These are phyloP conservation scores for Penicillium occitanis DNA, from an alignment of 2,329 filamentous ascomycete genomes.

Conservation along the genomic window DNA sequence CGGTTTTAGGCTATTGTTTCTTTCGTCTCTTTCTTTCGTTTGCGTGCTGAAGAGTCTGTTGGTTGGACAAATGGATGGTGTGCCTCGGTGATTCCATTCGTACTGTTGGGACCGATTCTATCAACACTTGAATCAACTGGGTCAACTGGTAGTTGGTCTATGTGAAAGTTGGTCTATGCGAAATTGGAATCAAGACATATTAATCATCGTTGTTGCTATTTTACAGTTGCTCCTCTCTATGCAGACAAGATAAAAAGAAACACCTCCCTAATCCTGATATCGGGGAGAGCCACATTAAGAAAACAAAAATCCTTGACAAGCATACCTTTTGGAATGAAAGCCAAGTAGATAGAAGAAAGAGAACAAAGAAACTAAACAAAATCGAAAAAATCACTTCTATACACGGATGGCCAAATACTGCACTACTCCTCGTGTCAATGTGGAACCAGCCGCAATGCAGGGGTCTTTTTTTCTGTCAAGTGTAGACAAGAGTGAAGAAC, in stretches of 20 bases:
- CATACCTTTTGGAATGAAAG: neutral
- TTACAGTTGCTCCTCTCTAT: slow-evolving; percentile 21
- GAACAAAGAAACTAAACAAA: slow-evolving; percentile 20
- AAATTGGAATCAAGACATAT: neutral
- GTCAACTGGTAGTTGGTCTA: too few relatives aligned
- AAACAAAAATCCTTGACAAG: neutral
- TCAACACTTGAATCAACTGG: too few relatives aligned
- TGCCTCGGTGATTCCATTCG: neutral
- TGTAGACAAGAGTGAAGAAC: slow-evolving; percentile 37
- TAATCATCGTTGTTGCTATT: slow-evolving; percentile 17
- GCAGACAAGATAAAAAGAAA: slow-evolving; percentile 16
- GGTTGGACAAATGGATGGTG: neutral
- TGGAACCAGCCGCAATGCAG: slow-evolving; percentile 35
- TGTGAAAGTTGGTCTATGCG: too few relatives aligned
- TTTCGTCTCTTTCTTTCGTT: neutral
- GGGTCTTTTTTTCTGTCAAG: slow-evolving; percentile 27
- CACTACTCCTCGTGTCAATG: slow-evolving; percentile 34
- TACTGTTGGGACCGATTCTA: too few relatives aligned
- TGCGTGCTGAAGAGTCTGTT: neutral
- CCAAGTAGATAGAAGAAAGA: slow-evolving; percentile 20
- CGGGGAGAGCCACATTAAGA: slow-evolving; percentile 5
- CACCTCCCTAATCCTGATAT: slow-evolving; percentile 1
- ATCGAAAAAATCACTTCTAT: slow-evolving; percentile 38
- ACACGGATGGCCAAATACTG: slow-evolving; percentile 40
- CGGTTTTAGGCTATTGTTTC: neutral